Base-by-base conservation (phyloP, 352 stramenopile genomes). In the Globisporangium canariense region DNA sequence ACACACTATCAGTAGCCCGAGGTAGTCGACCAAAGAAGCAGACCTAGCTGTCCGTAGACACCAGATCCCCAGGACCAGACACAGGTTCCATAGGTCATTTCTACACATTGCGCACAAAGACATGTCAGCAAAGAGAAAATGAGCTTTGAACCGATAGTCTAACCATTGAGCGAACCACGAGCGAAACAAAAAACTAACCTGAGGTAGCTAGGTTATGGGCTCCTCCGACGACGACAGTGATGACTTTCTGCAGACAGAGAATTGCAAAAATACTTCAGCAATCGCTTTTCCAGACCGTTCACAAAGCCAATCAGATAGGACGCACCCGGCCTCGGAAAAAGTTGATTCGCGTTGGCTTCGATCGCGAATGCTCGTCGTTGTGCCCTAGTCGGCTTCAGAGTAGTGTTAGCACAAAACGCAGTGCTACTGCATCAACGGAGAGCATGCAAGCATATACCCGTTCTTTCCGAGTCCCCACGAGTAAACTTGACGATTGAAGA, bases 401-500 rank as follows among this genome's bases (percentile, higher is more conserved):
- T 43, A 16, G 16, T 22, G 20, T 40, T 25, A 45, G 32, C 32
- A 41, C 36, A 14, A 41, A 41, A 41, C 1, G 36, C 32, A 36
- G 32, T 36, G 32, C 32, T 36, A 36, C 32, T 22, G 18, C 5
- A 28, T 11, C 36, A 49, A 49, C 4, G 14, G 13, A 16, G 14
- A 34, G 7, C 34, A 18, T n/a, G 16, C 28, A 30, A 4, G 18
- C n/a, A 58, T 40, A 8, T 73, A 94, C 86, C 86, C 86, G 25
- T 89, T 86, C 13, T 60, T 58, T 13, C 83, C 86, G 18, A 75
- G 68, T 3, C 86, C 86, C 86, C 86, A 94, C 3, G 85, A 88
- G 64, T 89, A 90, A n/a, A 94, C 81, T 68, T 94, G 86, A 1
- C 80, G 76, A 70, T 87, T 89, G 38, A 80, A 84, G 14, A 78